phyloP scores from a whole-genome alignment of 306 rosid species.

The Castanea sativa region DNA sequence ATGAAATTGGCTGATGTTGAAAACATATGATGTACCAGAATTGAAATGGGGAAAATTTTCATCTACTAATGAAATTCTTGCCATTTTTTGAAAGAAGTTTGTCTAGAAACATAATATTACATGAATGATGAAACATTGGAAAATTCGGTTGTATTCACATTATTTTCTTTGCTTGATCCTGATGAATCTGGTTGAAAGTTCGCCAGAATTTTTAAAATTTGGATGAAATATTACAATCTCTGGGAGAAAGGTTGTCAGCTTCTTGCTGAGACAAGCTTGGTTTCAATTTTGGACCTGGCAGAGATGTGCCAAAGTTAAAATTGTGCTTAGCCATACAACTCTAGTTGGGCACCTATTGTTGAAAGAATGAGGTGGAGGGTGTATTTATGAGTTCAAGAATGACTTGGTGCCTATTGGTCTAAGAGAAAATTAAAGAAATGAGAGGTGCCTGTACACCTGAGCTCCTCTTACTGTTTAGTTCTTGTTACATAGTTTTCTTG shows the following conservation, averaged over 20 bases:
- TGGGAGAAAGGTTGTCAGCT: background rate
- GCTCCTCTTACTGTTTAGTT: background rate
- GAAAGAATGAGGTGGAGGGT: background rate
- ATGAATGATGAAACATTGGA: background rate
- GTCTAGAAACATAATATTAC: background rate
- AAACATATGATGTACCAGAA: background rate
- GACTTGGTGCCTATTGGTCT: background rate
- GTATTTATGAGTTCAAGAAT: background rate
- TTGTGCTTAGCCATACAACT: background rate
- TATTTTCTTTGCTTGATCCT: background rate
- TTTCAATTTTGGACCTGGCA: background rate
- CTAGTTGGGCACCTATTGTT: background rate
- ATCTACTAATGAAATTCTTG: background rate
- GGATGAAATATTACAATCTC: background rate
- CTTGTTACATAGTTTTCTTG: background rate
- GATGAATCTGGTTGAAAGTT: background rate
- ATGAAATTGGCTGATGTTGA: background rate
- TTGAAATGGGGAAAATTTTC: background rate
- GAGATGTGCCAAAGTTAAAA: background rate
- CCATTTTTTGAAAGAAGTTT: background rate
- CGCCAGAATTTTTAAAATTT: background rate
- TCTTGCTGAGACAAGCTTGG: background rate
- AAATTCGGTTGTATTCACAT: background rate
- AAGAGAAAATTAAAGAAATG: background rate
- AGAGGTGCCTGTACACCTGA: background rate